A percentile compares a stretch with the other conserved stretches of the same genome.
These are phyloP conservation scores for Monilinia polystroma DNA, from an alignment of 2,329 filamentous ascomycete genomes.

Conservation along the genomic window DNA sequence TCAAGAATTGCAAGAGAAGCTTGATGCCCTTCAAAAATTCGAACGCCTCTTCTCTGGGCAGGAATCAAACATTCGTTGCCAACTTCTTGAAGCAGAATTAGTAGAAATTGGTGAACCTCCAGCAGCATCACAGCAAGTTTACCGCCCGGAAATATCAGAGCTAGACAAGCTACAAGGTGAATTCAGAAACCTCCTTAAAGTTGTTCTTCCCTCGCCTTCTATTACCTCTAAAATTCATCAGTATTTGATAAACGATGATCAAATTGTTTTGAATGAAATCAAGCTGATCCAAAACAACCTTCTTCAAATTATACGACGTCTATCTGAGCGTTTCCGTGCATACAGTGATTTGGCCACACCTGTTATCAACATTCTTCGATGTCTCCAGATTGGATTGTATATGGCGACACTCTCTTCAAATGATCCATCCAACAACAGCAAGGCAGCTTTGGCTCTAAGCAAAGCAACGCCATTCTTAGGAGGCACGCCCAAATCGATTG, in stretches of 20 bases:
- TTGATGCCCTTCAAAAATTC: slow-evolving; percentile 62
- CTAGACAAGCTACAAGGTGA: slow-evolving; percentile 75
- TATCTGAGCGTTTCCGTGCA: slow-evolving; percentile 67
- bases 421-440: slow-evolving; percentile 21
- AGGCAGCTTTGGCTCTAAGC: slow-evolving; percentile 41
- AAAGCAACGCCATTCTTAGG: slow-evolving; percentile 56
- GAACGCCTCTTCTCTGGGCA: slow-evolving; percentile 68
- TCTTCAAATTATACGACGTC: slow-evolving; percentile 66
- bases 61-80: slow-evolving; percentile 63
- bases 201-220: slow-evolving; percentile 32
- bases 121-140: slow-evolving; percentile 62
- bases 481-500: slow-evolving; percentile 37
- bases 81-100: slow-evolving; percentile 62
- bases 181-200: slow-evolving; percentile 71
- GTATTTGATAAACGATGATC: slow-evolving; percentile 37
- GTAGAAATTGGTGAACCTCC: slow-evolving; percentile 64
- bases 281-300: slow-evolving; percentile 55
- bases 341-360: slow-evolving; percentile 86
- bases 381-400: slow-evolving; percentile 72
- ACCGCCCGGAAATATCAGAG: slow-evolving; percentile 67
- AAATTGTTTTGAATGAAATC: slow-evolving; percentile 45
- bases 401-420: slow-evolving; percentile 46
- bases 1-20: slow-evolving; percentile 53
- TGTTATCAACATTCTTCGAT: slow-evolving; percentile 74
- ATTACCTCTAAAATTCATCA: slow-evolving; percentile 24